Evolutionary conservation across 2,329 filamentous ascomycete species (phyloP).

Genomic region (Niveomyces coronatus): DNA sequence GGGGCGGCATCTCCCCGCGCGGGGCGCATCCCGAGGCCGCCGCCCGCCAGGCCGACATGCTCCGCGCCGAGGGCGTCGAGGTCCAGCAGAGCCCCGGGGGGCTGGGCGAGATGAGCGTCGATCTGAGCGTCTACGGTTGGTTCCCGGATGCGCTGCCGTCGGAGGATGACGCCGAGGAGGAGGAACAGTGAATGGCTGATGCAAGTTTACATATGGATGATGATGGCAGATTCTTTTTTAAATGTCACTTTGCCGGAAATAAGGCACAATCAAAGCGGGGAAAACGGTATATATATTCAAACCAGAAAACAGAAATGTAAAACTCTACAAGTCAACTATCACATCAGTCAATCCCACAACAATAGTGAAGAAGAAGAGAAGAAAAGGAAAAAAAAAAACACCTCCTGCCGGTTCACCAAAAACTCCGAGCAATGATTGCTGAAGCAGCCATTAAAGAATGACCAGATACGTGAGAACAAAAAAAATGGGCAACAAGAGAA

Average conservation of each 20-base stretch:
- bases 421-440: slow-evolving; percentile 11
- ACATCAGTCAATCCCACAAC: slow-evolving; percentile 7
- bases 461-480: too few species aligned
- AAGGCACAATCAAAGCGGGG: background rate
- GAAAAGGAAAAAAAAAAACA: slow-evolving; percentile 14
- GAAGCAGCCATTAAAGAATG: slow-evolving; percentile 12
- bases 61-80: slow-evolving; percentile 41
- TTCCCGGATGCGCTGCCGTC: slow-evolving; percentile 43
- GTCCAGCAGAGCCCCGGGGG: slow-evolving; percentile 38
- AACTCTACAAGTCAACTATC: slow-evolving; percentile 4
- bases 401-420: slow-evolving; percentile 10
- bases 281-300: slow-evolving; percentile 2
- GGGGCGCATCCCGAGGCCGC: slow-evolving; percentile 39
- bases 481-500: slow-evolving; percentile 10
- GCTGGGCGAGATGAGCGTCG: slow-evolving; percentile 41
- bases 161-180: too few species aligned
- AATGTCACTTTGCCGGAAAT: too few species aligned
- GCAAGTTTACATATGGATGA: too few species aligned
- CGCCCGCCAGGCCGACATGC: slow-evolving; percentile 38
- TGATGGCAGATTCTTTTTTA: too few species aligned
- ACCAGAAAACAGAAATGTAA: too few species aligned
- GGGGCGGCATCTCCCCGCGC: slow-evolving; percentile 74
- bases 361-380: slow-evolving; percentile 15
- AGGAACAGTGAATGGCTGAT: too few species aligned
- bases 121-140: slow-evolving; percentile 44